Evolutionary conservation across 345 rosid genomes (phyloP).

Genomic region (Brassica incana): DNA sequence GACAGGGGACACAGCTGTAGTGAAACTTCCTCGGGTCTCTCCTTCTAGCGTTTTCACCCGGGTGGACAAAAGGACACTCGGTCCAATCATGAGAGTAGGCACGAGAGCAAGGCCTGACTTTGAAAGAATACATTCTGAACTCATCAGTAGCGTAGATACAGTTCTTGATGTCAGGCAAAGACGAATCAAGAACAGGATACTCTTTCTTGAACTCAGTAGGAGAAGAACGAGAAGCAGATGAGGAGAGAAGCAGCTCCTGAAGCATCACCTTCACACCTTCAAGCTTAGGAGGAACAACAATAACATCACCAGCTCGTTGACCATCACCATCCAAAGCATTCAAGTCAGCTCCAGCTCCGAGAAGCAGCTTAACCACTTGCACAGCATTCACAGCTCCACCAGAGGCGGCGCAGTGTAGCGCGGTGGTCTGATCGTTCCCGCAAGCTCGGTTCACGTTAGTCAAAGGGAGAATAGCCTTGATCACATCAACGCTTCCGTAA

Average conservation of each 20-base stretch:
- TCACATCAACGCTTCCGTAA: slow-evolving; percentile 77
- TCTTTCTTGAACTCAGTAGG: slow-evolving; percentile 78
- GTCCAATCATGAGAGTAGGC: slow-evolving; percentile 99
- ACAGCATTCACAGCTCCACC: slow-evolving; percentile 82
- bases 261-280: slow-evolving; percentile 53
- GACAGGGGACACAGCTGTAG: slow-evolving; percentile 95
- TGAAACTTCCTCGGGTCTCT: slow-evolving; percentile 97
- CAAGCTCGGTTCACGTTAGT: slow-evolving; percentile 69
- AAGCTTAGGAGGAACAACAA: slow-evolving; percentile 80
- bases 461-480: slow-evolving; percentile 64
- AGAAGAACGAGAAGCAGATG: slow-evolving; percentile 47
- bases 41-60: slow-evolving; percentile 95
- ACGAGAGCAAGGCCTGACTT: slow-evolving; percentile 92
- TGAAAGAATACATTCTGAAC: slow-evolving; percentile 93
- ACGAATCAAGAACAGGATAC: slow-evolving; percentile 75
- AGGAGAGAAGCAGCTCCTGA: slow-evolving; percentile 69
- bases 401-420: slow-evolving; percentile 93
- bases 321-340: slow-evolving; percentile 59
- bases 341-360: slow-evolving; percentile 81
- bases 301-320: slow-evolving; percentile 70
- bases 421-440: slow-evolving; percentile 68
- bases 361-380: slow-evolving; percentile 73
- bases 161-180: slow-evolving; percentile 92
- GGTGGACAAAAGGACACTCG: slow-evolving; percentile 96
- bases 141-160: slow-evolving; percentile 92